Base-by-base conservation (phyloP, 148 eudicot genomes). In the Rhododendron griersonianum region DNA sequence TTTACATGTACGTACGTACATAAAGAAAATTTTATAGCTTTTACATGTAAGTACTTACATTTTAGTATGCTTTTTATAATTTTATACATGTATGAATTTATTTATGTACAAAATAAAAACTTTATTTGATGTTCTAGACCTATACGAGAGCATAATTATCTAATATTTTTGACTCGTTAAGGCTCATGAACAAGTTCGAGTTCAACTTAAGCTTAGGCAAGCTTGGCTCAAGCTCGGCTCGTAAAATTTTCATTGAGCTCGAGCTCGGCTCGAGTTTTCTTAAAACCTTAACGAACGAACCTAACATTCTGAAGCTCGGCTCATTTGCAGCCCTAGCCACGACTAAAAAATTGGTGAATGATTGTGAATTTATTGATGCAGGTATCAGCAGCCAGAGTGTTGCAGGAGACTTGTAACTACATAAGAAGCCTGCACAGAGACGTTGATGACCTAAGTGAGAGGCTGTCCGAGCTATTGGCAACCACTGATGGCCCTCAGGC, bases 401-500 rank as follows among this genome's bases (percentile, higher is more conserved):
- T 91, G 47, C 93, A 91, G 63, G 93, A 91, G 86, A 89, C 91
- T 30, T 90, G 92, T 86, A 88, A 87, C 81, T 88, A 88, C 89
- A 90, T 88, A 73, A 87, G 90, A 80, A 86, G 74, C 90, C 84
- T 91, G 87, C 91, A 91, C 76, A 83, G 85, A 81, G 93, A 91
- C 50, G 91, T 89, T 50, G 91, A 91, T 87, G 91, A 87, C 82
- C 77, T 91, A 35, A 91, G 93, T 45, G 93, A 91, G 77, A 84
- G 91, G 16, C 76, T 91, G 81, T 91, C 93, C 19, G 90, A 84
- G 84, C 78, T 91, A 57, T 71, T 91, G 76, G 91, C 61, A 47
- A 89, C 39, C 28, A 86, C 93, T 4, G 93, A 91, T 77, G 74
- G 88, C 74, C 75, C 88, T 80, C 90, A 89, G 85, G 93, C 93